Base-by-base conservation (phyloP, 139 green algal species). In the Chlamydomonas sp. region DNA sequence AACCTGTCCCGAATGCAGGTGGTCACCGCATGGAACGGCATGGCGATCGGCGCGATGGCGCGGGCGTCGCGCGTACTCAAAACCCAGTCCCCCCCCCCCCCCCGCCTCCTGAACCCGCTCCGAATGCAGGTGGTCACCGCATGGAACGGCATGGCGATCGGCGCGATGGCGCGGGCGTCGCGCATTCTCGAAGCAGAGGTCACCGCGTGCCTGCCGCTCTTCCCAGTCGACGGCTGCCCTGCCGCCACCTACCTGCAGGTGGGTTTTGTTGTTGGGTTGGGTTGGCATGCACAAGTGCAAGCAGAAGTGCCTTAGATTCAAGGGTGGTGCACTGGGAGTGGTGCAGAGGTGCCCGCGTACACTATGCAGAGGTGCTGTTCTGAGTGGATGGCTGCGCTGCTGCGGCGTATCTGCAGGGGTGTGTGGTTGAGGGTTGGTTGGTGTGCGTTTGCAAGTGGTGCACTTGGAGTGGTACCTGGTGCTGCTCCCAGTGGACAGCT, bases 101-200 rank as follows among this genome's bases (percentile, higher is more conserved):
- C 2, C 2, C 43, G 3, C 26, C 24, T 16, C 1, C 97, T 95
- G 16, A 13, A 54, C 34, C 26, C n/a, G n/a, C n/a, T n/a, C n/a
- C n/a, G n/a, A n/a, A n/a, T 50, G 16, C 79, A 95, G 90, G 61
- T 97, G 26, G 90, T 96, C 62, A 75, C 90, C n/a, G 87, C 90
- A 1, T 97, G 91, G 91, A 95, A 97, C 71, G 91, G 91, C 29
- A 87, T 95, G 75, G 79, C 73, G 30, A 92, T 97, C 33, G 81
- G 74, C 0, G 90, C 91, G 0, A 84, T 92, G 62, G 85, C 91
- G 5, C 72, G 69, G 22, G 91, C 91, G 0, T 77, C 84, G 0
- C 67, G 80, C 0, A 35, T 87, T 16, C 76, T 96, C 47, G 49
- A 67, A 24, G 50, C 78, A 6, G 71, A 89, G 31, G 58, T 58